Conservation (phyloP, 1,284 basidiomycete species). For the Lentinula novae-zelandiae region DNA sequence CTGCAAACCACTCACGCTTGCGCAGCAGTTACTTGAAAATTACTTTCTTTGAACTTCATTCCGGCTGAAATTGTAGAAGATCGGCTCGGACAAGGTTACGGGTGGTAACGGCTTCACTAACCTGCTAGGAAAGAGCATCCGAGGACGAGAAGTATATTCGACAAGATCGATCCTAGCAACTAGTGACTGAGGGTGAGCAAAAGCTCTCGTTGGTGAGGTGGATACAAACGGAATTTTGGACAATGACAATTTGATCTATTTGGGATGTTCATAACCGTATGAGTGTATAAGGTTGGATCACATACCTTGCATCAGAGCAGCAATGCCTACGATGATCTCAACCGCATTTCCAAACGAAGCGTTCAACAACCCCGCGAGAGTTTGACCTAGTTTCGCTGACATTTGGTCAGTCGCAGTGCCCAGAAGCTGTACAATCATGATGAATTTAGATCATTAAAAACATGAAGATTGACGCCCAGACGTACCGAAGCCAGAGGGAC, state of each 20-base stretch:
- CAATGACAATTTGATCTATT: constrained; percentile 75
- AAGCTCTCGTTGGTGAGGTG: neutral
- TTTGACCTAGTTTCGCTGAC: constrained; percentile 75
- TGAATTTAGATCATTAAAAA: neutral
- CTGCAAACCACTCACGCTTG: constrained; percentile 61
- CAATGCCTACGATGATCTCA: constrained; percentile 85
- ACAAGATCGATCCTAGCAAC: constrained; percentile 83
- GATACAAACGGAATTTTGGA: constrained; percentile 74
- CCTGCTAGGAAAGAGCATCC: constrained; percentile 87
- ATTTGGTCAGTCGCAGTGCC: constrained; percentile 89
- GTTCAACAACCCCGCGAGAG: constrained; percentile 82
- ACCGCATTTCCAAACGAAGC: constrained; percentile 82
- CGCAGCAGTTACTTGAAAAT: constrained; percentile 80
- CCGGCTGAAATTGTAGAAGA: constrained; percentile 44
- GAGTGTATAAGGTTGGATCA: neutral
- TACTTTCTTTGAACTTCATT: constrained; percentile 60
- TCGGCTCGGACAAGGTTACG: neutral
- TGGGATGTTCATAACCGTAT: neutral
- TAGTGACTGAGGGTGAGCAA: constrained; percentile 21
- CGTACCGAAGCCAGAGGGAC: constrained; percentile 80
- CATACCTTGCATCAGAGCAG: constrained; percentile 77
- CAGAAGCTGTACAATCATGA: constrained; percentile 46
- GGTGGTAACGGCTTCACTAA: constrained; percentile 17
- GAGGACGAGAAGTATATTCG: constrained; percentile 86
- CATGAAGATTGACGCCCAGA: constrained; percentile 10